Percentiles rank a stretch among this genome's conserved stretches.
Conservation (phyloP, 345 rosid genomes). For the Clausena lansium region DNA sequence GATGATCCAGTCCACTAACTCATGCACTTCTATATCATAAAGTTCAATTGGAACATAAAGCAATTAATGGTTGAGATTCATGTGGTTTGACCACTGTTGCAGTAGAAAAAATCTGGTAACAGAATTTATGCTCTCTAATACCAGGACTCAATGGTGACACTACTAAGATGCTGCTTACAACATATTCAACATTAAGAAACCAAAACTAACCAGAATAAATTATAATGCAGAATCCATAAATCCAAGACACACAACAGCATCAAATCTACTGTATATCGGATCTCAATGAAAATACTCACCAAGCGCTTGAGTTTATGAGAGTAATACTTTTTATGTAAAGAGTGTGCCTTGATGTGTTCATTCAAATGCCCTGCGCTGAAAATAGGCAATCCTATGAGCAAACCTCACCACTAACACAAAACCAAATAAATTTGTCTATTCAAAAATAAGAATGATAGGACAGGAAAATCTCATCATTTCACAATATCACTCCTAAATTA, state of each 20-base stretch:
- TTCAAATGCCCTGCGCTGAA: constrained; percentile 77
- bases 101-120: not conserved
- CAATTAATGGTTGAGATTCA: not conserved
- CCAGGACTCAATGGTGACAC: not conserved
- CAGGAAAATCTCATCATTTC: not conserved
- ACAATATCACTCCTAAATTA: not conserved
- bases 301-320: constrained; percentile 69
- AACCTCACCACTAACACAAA: constrained; percentile 6
- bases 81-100: not conserved
- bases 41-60: not conserved
- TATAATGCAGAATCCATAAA: not conserved
- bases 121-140: not conserved
- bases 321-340: constrained; percentile 54
- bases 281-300: constrained; percentile 33
- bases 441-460: not conserved
- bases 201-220: not conserved
- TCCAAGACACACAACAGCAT: not conserved
- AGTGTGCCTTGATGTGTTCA: constrained; percentile 46
- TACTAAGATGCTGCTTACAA: not conserved
- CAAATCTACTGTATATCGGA: not conserved
- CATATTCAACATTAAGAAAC: not conserved
- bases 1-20: not conserved
- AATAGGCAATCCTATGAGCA: constrained; percentile 1
- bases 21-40: not conserved
- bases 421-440: not conserved